Conservation (phyloP, 2,329 filamentous ascomycete species). For the Aspergillus amoenus region DNA sequence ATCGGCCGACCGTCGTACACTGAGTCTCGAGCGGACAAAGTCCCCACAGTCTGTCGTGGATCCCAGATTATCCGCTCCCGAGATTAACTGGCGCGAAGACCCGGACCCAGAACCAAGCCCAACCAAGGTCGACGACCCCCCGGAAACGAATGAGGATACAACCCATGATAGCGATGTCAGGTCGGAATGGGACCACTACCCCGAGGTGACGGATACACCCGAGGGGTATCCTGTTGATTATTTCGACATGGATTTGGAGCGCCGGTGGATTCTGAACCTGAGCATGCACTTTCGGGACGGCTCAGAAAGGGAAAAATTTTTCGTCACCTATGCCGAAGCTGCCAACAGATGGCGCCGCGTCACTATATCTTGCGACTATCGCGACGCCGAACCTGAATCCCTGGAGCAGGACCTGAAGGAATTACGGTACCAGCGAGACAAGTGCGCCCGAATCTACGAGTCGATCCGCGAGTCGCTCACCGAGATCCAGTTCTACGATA, state of each 20-base stretch:
- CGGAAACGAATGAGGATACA: slow-evolving; percentile 30
- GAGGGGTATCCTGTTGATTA: slow-evolving; percentile 32
- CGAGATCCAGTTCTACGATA: slow-evolving; percentile 96
- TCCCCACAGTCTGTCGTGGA: slow-evolving; percentile 41
- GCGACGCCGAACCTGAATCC: slow-evolving; percentile 73
- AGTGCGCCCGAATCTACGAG: slow-evolving; percentile 90
- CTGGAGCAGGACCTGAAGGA: slow-evolving; percentile 79
- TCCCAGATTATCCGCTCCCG: slow-evolving; percentile 42
- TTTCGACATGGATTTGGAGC: slow-evolving; percentile 79
- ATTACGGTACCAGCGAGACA: slow-evolving; percentile 83
- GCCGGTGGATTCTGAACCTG: slow-evolving; percentile 90
- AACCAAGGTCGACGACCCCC: slow-evolving; percentile 33
- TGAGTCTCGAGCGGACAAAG: slow-evolving; percentile 45
- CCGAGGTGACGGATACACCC: slow-evolving; percentile 26
- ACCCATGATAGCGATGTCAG: slow-evolving; percentile 28
- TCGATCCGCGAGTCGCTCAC: slow-evolving; percentile 85
- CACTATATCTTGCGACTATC: slow-evolving; percentile 92
- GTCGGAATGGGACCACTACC: slow-evolving; percentile 29
- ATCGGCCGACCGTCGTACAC: slow-evolving; percentile 53
- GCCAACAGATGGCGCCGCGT: slow-evolving; percentile 80
- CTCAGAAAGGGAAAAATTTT: slow-evolving; percentile 94
- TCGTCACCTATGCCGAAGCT: slow-evolving; percentile 85
- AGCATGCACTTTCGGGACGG: slow-evolving; percentile 98
- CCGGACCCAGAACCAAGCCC: slow-evolving; percentile 17
- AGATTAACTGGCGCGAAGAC: slow-evolving; percentile 39